Percentiles rank a stretch among this genome's conserved stretches.
These are phyloP conservation scores for Hypoxylon fuscum DNA, from an alignment of 495 filamentous ascomycete genomes.

Conservation along the genomic window DNA sequence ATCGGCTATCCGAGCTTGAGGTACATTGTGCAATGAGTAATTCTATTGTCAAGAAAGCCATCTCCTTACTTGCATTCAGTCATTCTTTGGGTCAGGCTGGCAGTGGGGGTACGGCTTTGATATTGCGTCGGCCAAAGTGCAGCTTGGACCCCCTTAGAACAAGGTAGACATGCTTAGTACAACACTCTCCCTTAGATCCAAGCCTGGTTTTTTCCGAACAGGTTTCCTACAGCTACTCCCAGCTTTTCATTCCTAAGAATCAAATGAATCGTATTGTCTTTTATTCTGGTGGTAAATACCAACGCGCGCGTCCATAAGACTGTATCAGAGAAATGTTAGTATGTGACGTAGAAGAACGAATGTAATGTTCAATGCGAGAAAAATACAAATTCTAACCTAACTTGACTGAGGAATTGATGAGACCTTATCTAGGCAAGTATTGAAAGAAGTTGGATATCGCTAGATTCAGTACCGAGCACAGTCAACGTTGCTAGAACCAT, in stretches of 20 bases:
- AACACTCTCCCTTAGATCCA: conserved; percentile 5
- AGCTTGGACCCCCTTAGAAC: conserved; percentile 9
- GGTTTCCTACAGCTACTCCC: neutral
- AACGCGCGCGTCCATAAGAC: conserved; percentile 1
- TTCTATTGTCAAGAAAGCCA: conserved; percentile 20
- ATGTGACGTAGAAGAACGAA: too few species aligned
- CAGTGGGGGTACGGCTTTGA: conserved; percentile 13
- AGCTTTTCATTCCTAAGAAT: conserved; percentile 1
- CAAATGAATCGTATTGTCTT: conserved; percentile 3
- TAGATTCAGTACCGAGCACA: too few species aligned
- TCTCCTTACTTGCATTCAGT: conserved; percentile 12
- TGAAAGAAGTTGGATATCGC: too few species aligned
- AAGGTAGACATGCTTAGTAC: conserved; percentile 1
- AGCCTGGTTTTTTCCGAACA: neutral
- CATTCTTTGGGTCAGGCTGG: conserved; percentile 17
- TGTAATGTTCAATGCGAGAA: too few species aligned
- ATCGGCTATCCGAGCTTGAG: conserved; percentile 14
- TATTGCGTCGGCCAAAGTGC: conserved; percentile 14
- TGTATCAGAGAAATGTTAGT: too few species aligned
- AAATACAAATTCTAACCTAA: too few species aligned
- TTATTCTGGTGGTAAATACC: conserved; percentile 2
- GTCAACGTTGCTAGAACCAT: too few species aligned
- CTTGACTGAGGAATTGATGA: too few species aligned
- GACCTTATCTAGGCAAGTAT: too few species aligned
- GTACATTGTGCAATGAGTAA: conserved; percentile 8